phyloP scores from a whole-genome alignment of 2,329 filamentous ascomycete species.

The Pseudocercospora cruenta region DNA sequence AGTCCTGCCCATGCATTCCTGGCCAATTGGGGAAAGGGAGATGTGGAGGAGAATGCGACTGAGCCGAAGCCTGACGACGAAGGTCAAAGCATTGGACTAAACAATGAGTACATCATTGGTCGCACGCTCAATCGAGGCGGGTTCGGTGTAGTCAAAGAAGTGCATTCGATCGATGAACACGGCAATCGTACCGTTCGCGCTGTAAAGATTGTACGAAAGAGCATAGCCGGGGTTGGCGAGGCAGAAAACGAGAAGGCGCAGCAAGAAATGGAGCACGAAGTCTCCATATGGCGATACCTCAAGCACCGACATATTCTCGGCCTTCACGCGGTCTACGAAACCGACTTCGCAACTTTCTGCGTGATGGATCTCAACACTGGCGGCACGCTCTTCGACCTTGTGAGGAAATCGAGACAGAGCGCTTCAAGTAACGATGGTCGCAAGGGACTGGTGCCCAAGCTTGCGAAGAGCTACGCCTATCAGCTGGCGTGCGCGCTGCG shows the following conservation, averaged over 20 bases:
- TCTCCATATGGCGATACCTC: conserved; percentile 68
- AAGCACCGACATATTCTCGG: conserved; percentile 65
- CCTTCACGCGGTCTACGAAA: conserved; percentile 67
- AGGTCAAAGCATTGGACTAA: conserved; percentile 65
- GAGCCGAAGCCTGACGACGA: conserved; percentile 64
- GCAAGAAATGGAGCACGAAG: conserved; percentile 70
- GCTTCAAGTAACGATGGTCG: conserved; percentile 32
- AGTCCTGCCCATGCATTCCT: conserved; percentile 41
- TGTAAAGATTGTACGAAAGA: conserved; percentile 69
- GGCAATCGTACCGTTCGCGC: conserved; percentile 60
- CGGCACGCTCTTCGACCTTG: conserved; percentile 66
- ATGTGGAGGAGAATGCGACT: conserved; percentile 30
- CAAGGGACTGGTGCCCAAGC: conserved; percentile 50
- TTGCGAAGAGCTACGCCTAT: conserved; percentile 64
- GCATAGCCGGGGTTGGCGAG: conserved; percentile 59
- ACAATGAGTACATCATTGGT: conserved; percentile 67
- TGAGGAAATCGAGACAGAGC: conserved; percentile 56
- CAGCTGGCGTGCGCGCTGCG: conserved; percentile 67
- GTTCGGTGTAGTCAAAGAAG: conserved; percentile 69
- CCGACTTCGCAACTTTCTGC: conserved; percentile 69
- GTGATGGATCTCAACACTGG: conserved; percentile 67
- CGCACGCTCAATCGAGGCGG: conserved; percentile 68
- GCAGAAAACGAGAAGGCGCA: conserved; percentile 67
- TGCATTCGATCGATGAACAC: conserved; percentile 59
- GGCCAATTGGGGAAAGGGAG: conserved; percentile 32